Base-by-base conservation (phyloP, 2,329 filamentous ascomycete species). In the Colletotrichum aenigma region DNA sequence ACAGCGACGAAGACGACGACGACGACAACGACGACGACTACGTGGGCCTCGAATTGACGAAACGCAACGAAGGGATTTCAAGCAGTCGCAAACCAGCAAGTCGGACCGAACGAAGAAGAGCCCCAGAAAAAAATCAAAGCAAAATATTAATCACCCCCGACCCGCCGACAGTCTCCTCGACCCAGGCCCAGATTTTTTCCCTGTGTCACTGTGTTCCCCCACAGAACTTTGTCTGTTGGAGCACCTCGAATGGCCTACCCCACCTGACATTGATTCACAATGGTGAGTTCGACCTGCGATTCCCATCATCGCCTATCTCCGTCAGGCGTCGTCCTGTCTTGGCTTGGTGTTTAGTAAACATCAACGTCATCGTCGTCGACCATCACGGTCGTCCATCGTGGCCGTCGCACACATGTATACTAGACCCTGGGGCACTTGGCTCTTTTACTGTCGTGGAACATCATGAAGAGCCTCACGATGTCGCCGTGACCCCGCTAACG, bases 211-310 rank as follows among this genome's bases (percentile, higher is more conserved):
- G 36, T 66, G 34, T 36, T 48, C n/a, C 55, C 72, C 62, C 69
- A 68, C 68, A 73, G 69, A 67, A 73, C 56, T 73, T 58, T 64
- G 69, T 65, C 70, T 68, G 73, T 75, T 68, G 73, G 70, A 73
- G 64, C 73, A 73, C 73, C n/a, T 38, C 69, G 73, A 73, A 75
- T 75, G 73, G 73, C 43, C 55, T n/a, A 75, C 73, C 70, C 73
- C 64, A 75, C 73, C 70, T 56, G 62, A n/a, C 38, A 21, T 21
- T 68, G 70, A 73, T 64, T 73, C 70, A 75, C 55, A 64, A 75
- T 75, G 73, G 73, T 75, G 70, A 75, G 73, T 71, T 71, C 52
- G 34, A 36, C 4, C 18, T 65, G 52, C 61, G n/a, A 48, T 66
- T 62, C 55, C 34, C 55, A n/a, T 56, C 72, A 66, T 72, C 28